Conservation (phyloP, 2,329 filamentous ascomycete genomes). For the Fusarium bactridioides region DNA sequence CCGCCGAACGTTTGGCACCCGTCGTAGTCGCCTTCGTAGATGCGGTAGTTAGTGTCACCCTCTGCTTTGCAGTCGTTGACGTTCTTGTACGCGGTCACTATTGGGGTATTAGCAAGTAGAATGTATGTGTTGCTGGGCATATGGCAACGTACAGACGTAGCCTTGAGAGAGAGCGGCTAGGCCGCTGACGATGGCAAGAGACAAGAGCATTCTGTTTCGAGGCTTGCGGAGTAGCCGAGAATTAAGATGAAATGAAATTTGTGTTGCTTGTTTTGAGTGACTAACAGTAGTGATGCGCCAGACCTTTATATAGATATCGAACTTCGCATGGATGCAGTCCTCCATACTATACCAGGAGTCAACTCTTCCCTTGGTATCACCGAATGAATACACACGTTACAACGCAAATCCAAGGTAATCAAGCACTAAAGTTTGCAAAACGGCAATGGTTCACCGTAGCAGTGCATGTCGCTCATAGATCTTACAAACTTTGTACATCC, state of each 20-base stretch:
- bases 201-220: background rate
- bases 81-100: background rate
- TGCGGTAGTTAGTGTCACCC: background rate
- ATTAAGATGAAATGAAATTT: too few relatives aligned
- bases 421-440: background rate
- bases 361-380: too few relatives aligned
- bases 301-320: background rate
- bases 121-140: background rate
- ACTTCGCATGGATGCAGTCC: too few relatives aligned
- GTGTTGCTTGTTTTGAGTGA: background rate
- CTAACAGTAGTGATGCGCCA: background rate
- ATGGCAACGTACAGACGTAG: background rate
- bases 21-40: background rate
- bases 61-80: background rate
- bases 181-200: background rate
- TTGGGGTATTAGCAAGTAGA: background rate
- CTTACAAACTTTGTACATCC: background rate
- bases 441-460: background rate
- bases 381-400: background rate
- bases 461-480: background rate
- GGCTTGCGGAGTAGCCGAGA: rapidly evolving
- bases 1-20: background rate
- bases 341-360: too few relatives aligned
- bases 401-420: background rate
- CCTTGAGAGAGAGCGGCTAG: background rate